These are phyloP conservation scores for Mortierella sp. DNA, from an alignment of 371 early-diverging fungal species.

Conservation along the genomic window DNA sequence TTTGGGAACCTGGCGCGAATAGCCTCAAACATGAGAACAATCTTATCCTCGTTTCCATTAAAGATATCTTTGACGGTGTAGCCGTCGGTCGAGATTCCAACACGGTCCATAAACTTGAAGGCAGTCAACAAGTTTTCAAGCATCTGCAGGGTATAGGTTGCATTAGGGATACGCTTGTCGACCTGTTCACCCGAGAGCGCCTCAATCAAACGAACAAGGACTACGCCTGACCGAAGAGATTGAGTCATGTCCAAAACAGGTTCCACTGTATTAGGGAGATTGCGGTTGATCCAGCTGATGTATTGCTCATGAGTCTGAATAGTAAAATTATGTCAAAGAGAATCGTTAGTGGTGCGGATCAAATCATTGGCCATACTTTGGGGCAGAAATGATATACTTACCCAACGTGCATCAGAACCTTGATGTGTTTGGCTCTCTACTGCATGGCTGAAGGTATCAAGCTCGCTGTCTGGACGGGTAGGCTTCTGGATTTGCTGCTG, in stretches of 20 bases:
- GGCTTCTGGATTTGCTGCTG: slow-evolving; percentile 18
- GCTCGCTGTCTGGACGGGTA: slow-evolving; percentile 49
- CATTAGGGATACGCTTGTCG: slow-evolving; percentile 52
- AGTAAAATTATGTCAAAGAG: not conserved
- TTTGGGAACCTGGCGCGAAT: slow-evolving; percentile 57
- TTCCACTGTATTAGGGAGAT: slow-evolving; percentile 56
- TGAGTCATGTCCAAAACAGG: slow-evolving; percentile 60
- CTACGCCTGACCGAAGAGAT: slow-evolving; percentile 66
- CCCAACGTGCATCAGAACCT: slow-evolving; percentile 17
- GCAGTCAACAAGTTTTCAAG: slow-evolving; percentile 68
- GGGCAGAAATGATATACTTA: slow-evolving; percentile 10
- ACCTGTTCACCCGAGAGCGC: slow-evolving; percentile 64
- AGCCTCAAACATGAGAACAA: slow-evolving; percentile 66
- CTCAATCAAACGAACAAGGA: slow-evolving; percentile 67
- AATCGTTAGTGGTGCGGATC: not conserved
- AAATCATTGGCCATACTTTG: not conserved
- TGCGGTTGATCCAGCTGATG: slow-evolving; percentile 70
- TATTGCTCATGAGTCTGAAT: slow-evolving; percentile 62
- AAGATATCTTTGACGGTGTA: slow-evolving; percentile 71
- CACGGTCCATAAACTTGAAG: slow-evolving; percentile 71
- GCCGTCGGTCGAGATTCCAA: slow-evolving; percentile 65
- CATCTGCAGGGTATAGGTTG: slow-evolving; percentile 58
- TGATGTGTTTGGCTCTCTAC: not conserved
- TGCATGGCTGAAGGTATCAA: slow-evolving; percentile 32
- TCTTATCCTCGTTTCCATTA: slow-evolving; percentile 70